Base-by-base conservation (phyloP, 306 rosid genomes). In the Herpetospermum pedunculosum region DNA sequence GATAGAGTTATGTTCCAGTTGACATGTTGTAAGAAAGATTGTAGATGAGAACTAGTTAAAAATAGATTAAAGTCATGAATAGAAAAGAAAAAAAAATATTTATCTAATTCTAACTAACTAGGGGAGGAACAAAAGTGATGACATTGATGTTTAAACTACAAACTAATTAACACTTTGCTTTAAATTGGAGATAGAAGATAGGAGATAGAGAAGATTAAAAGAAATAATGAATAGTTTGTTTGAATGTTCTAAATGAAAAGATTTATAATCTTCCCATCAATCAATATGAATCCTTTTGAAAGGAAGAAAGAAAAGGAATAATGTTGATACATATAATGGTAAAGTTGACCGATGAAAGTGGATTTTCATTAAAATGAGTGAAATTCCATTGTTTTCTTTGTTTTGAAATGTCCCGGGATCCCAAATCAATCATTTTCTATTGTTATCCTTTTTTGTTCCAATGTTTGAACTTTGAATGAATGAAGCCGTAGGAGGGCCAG, bases 281-380 rank as follows among this genome's bases (percentile, higher is more conserved):
- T 69, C 54, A 26, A 38, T 14, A 16, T 44, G 35, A 67, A 41
- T 46, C 50, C 15, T 68, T 43, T 63, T n/a, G 47, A 63, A 63
- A 43, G 47, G 23, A 65, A 12, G 50, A 65, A 13, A 40, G 54
- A 43, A 12, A 38, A 12, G 19, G 21, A 14, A 40, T 25, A 65
- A 23, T 12, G 15, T 43, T 43, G 50, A 21, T 13, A n/a, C n/a
- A n/a, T n/a, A 21, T 15, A 46, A 41, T 67, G 72, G 2, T 67
- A n/a, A 67, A 67, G 72, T 68, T 68, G 73, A 68, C 54, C 54
- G 12, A 68, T 14, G 37, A 68, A 43, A 43, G 38, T 12, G 73
- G 73, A 26, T 21, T 38, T 38, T 44, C 38, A 68, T 43, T 43
- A 68, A 68, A 68, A 68, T 43, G 54, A 68, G 73, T 68, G 73